A percentile compares a stretch with the other conserved stretches of the same genome.
phyloP scores from a whole-genome alignment of 2,329 filamentous ascomycete genomes.

The Emergomyces orientalis region DNA sequence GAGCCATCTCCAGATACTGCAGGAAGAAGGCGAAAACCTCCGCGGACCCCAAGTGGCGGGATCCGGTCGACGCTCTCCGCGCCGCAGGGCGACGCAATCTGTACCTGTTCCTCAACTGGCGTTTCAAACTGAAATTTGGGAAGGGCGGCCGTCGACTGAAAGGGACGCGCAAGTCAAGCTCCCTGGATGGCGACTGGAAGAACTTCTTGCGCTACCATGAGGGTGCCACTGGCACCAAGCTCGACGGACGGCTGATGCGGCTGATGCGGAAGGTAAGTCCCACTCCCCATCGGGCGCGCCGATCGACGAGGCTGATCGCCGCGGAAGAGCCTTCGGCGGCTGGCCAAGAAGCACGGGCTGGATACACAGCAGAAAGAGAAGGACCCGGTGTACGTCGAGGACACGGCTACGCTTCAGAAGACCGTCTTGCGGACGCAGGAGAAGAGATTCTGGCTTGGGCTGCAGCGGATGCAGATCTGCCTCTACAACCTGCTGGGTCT shows the following conservation, averaged over 20 bases:
- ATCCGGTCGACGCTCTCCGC: slow-evolving; percentile 15
- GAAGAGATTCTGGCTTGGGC: slow-evolving; percentile 18
- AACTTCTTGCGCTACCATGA: slow-evolving; percentile 19
- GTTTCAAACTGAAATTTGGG: slow-evolving; percentile 17
- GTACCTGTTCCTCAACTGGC: slow-evolving; percentile 19
- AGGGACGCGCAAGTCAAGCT: slow-evolving; percentile 13
- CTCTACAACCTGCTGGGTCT: slow-evolving; percentile 19
- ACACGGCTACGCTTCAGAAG: slow-evolving; percentile 19
- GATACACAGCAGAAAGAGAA: slow-evolving; percentile 16
- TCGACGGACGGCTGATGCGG: slow-evolving; percentile 14
- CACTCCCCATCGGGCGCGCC: neutral
- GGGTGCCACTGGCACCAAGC: slow-evolving; percentile 12
- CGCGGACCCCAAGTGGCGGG: slow-evolving; percentile 15
- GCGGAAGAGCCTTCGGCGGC: slow-evolving; percentile 16
- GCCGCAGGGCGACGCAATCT: slow-evolving; percentile 17
- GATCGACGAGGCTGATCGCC: neutral
- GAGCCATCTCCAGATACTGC: slow-evolving; percentile 14
- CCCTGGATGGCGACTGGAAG: slow-evolving; percentile 20
- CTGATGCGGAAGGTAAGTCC: slow-evolving; percentile 11
- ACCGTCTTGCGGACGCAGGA: slow-evolving; percentile 17
- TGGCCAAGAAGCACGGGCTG: slow-evolving; percentile 16
- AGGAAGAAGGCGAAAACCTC: slow-evolving; percentile 13
- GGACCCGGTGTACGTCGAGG: slow-evolving; percentile 19
- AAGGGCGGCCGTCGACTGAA: slow-evolving; percentile 12
- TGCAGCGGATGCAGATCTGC: slow-evolving; percentile 19